Evolutionary conservation across 202 grass and related monocot species (phyloP), one percentile per base, ranked within the genome.

Genomic region (Tripidium arundinaceum): DNA sequence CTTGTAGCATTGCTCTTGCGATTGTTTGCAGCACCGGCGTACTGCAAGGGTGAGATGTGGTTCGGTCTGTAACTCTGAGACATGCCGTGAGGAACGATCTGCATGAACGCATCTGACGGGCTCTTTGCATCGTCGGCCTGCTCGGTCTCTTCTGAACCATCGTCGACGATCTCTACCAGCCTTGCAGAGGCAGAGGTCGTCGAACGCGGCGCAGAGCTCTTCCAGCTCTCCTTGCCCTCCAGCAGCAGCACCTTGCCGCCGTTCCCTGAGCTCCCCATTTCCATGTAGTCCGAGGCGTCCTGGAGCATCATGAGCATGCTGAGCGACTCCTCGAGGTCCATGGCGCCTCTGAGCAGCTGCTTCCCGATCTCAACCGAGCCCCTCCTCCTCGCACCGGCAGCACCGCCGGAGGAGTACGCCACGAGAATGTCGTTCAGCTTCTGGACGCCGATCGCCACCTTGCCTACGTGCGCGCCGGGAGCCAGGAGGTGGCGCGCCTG

Each of bases 251-350:
- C 68, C 81, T 86, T 89, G 77, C 72, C 89, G 22, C 68, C 86
- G 22, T 79, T 78, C 58, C 69, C 83, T 2, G 92, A 81, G 15
- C 69, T 76, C 26, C 66, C 88, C 86, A 99, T 76, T 28, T 67
- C 88, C 86, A 99, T 90, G 82, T 83, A 89, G 26, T 91, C 86
- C n/a, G 92, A 89, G 19, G 92, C 88, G n/a, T 99, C 96, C 75
- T 93, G 96, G 16, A 96, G 68, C 84, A 88, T 95, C 65, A 93
- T 86, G 8, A 99, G 90, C 92, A 99, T 95, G 88, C 86, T 91
- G 33, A 99, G 37, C 2, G 92, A 88, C 47, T 91, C 90, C 80
- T 99, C 92, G 50, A 95, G 77, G 76, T 99, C 90, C 80, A 92
- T 92, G 34, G 94, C 87, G 25, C 92, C 92, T 85, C 78, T 80